Conservation (phyloP, 768 basidiomycete genomes). For the Lentinula edodes region DNA sequence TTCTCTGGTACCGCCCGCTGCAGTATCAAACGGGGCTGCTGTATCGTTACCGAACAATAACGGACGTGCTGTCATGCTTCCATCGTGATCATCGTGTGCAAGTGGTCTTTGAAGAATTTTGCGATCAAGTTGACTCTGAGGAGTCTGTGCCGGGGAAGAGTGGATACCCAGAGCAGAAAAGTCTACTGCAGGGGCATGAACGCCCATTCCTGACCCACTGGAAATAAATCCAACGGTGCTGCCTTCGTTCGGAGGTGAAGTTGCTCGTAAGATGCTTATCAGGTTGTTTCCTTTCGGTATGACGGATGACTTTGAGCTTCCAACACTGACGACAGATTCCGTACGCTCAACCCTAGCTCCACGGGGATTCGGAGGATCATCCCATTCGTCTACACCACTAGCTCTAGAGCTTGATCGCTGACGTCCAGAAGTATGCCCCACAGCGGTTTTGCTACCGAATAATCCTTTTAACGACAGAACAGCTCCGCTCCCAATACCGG, state of each 20-base stretch:
- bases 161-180: not conserved
- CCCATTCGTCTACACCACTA: constrained; percentile 21
- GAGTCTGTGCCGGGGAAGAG: not conserved
- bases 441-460: constrained; percentile 31
- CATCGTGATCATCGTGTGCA: constrained; percentile 11
- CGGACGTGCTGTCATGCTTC: constrained; percentile 10
- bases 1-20: not conserved
- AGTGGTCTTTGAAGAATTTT: constrained; percentile 20
- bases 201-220: constrained; percentile 12
- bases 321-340: not conserved
- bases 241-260: constrained; percentile 9
- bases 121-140: constrained; percentile 31
- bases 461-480: constrained; percentile 59
- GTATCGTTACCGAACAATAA: not conserved
- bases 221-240: constrained; percentile 7
- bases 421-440: constrained; percentile 20
- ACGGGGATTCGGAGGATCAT: constrained; percentile 19
- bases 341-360: constrained; percentile 20
- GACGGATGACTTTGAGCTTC: constrained; percentile 45
- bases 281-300: constrained; percentile 49
- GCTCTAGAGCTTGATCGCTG: constrained; percentile 54
- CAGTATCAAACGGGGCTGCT: not conserved
- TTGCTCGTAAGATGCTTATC: constrained; percentile 43
- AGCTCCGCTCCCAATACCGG: constrained; percentile 17
- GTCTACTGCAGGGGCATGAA: constrained; percentile 6